Evolutionary conservation across 768 basidiomycete genomes (phyloP), one percentile per base, ranked within the genome.

Genomic region (Boletus insuetus): DNA sequence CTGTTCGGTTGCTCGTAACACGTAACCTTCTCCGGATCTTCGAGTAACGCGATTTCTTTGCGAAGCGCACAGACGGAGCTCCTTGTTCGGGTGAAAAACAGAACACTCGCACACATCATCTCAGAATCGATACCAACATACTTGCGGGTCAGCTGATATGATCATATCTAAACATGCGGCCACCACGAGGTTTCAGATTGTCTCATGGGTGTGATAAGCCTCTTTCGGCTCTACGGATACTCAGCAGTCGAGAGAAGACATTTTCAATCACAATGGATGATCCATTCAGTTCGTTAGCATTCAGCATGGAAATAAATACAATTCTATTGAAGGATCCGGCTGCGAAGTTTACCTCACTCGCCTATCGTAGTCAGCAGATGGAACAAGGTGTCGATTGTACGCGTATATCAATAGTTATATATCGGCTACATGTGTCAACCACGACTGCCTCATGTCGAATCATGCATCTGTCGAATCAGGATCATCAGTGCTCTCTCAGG

Each of bases 391-490:
- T 42, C 35, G 8, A 41, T 19, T 48, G 40, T 35, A 46, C 41
- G 41, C 47, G 19, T 52, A 52, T 49, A 58, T 54, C 43, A 32
- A 47, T 46, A 34, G 16, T 50, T 20, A 37, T 49, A 54, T 38
- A 44, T 42, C n/a, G 43, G 46, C 34, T 47, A 22, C 14, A 4
- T 42, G 19, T 53, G 51, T 43, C 20, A 54, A 29, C 50, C 42
- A 34, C 29, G 19, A 22, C 26, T 41, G 29, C 46, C 48, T 42
- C 49, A 4, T 46, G 52, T 40, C 55, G 38, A 53, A 54, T 66
- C 65, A 74, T 58, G 69, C 64, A 54, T 62, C 62, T 64, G 60
- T 11, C 20, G 52, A 55, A 49, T 42, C 49, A 13, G 26, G 58
- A 53, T 47, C 52, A 58, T 69, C n/a, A 63, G 58, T 32, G 45